Evolutionary conservation across 2,329 filamentous ascomycete species (phyloP), one percentile per base, ranked within the genome.

Genomic region (Orbilia oligospora): DNA sequence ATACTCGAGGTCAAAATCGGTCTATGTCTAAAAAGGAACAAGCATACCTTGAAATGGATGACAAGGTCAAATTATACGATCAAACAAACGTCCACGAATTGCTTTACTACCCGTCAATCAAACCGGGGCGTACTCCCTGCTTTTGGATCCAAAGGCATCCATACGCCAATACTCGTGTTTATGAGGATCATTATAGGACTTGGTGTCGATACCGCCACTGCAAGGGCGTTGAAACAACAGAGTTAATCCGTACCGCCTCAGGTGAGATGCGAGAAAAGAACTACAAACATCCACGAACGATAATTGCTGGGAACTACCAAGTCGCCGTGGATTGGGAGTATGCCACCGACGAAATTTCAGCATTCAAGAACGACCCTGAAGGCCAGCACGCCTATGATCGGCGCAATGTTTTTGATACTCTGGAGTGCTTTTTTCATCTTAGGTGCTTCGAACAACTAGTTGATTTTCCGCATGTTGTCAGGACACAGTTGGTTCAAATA

Each of bases 221-320:
- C 48, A 79, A 63, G 27, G 76, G 76, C 18, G 58, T 79, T 4
- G 76, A 79, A 53, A 79, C 76, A 1, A 8, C 64, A n/a, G 69
- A 73, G 44, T 16, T 75, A 24, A 79, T 79, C 14, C 64, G 69
- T 10, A 79, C 69, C 6, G 64, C 75, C 9, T 58, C 30, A 4
- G 76, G 76, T 1, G 76, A 79, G n/a, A 14, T 79, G 48, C 36
- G 49, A 12, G 71, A 79, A 46, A 79, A 79, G 66, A 79, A 79
- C 30, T 79, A 79, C 24, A 79, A 79, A 24, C 71, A 78, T 38
- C 76, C 76, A 9, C 70, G 76, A 6, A 79, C 76, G 10, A 75
- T 79, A 20, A 79, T 79, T 10, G 71, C 70, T 16, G 76, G 76
- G 10, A 79, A 79, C 44, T 79, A 79, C 51, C 76, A 79, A n/a